Conservation (phyloP, 2,329 filamentous ascomycete species). For the Alternaria ventricosa region DNA sequence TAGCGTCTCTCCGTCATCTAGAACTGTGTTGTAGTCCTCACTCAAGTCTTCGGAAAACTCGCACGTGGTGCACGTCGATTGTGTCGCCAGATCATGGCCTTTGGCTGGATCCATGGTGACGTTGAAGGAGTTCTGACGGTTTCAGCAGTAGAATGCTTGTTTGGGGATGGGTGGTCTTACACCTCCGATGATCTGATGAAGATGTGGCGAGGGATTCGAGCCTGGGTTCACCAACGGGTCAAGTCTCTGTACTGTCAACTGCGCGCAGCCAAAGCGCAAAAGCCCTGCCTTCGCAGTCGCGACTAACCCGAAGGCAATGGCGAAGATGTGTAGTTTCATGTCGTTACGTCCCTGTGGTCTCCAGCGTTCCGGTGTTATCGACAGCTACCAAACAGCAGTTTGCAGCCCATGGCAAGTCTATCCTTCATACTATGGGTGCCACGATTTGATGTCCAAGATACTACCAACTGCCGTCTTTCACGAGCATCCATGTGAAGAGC, state of each 20-base stretch:
- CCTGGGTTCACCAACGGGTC: slow-evolving; percentile 48
- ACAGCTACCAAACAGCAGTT: neutral
- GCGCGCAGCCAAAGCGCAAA: slow-evolving; percentile 36
- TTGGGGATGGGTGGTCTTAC: slow-evolving; percentile 14
- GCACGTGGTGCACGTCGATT: slow-evolving; percentile 53
- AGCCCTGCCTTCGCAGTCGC: slow-evolving; percentile 26
- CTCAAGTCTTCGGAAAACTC: slow-evolving; percentile 51
- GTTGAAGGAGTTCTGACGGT: slow-evolving; percentile 53
- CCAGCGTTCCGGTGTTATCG: neutral
- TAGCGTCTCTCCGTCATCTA: neutral
- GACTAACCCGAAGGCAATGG: slow-evolving; percentile 27
- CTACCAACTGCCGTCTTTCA: slow-evolving; percentile 7
- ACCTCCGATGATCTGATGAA: slow-evolving; percentile 53
- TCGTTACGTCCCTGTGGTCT: neutral
- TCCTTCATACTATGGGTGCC: neutral
- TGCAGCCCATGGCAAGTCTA: neutral
- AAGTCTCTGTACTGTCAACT: slow-evolving; percentile 34
- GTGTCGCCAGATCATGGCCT: slow-evolving; percentile 35
- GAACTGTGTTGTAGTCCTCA: neutral
- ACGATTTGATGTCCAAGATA: neutral
- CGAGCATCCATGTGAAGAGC: slow-evolving; percentile 1
- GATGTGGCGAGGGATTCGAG: slow-evolving; percentile 44
- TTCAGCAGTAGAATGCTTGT: neutral
- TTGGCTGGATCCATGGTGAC: slow-evolving; percentile 48
- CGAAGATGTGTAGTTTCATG: slow-evolving; percentile 28